Percentiles rank a stretch among this genome's conserved stretches.
phyloP scores from a whole-genome alignment of 176 grass and related monocot species.

The Metroxylon sagu region DNA sequence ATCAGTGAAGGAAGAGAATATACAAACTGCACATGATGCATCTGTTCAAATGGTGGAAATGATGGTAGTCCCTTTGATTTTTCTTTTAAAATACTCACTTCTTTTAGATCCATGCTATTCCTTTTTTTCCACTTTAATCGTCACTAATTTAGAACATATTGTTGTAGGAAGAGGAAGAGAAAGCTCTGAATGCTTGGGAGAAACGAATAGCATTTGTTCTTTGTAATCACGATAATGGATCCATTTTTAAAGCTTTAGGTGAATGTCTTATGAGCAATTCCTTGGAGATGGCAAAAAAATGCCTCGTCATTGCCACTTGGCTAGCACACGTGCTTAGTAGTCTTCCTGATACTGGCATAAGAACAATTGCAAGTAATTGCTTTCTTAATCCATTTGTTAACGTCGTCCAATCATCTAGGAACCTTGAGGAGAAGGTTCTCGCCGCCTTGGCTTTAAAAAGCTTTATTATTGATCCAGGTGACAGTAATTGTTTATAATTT shows the following conservation, averaged over 20 bases:
- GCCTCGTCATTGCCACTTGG: background rate
- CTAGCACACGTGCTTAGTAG: background rate
- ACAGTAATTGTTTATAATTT: background rate
- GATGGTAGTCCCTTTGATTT: background rate
- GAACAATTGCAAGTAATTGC: background rate
- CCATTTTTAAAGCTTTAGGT: background rate
- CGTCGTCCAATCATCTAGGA: background rate
- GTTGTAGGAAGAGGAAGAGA: background rate
- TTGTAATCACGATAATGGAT: conserved; percentile 1
- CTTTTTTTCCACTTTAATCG: too few relatives aligned
- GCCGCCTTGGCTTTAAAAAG: background rate
- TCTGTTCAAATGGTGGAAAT: background rate
- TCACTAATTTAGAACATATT: too few relatives aligned
- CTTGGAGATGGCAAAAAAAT: background rate
- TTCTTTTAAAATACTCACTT: background rate
- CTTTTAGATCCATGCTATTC: too few relatives aligned
- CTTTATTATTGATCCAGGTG: background rate
- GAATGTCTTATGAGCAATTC: background rate
- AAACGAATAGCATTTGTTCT: conserved; percentile 3
- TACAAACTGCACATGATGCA: background rate
- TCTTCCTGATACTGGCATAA: background rate
- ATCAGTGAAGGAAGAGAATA: background rate
- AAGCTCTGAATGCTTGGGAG: background rate
- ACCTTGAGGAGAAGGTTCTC: background rate
- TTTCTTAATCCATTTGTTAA: background rate